Conservation (phyloP, 2,329 filamentous ascomycete species). For the Gnomoniopsis sp. region DNA sequence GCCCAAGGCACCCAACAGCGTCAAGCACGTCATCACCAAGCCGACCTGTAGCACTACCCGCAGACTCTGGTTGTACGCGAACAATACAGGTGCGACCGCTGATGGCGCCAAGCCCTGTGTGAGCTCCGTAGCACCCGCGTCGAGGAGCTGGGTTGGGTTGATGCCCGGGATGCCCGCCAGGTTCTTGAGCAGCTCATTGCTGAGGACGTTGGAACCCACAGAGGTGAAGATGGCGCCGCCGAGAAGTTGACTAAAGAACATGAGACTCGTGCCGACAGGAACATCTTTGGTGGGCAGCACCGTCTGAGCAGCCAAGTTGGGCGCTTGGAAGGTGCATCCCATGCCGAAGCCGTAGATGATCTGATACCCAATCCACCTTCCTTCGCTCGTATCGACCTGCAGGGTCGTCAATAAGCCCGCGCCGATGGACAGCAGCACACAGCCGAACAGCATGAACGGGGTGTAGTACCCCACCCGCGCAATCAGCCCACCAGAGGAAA, state of each 20-base stretch:
- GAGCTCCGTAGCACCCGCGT: conserved; percentile 20
- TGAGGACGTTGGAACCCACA: conserved; percentile 43
- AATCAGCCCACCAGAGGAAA: conserved; percentile 35
- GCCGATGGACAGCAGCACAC: conserved; percentile 34
- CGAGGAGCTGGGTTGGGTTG: conserved; percentile 16
- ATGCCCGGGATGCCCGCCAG: conserved; percentile 29
- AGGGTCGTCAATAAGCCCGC: conserved; percentile 41
- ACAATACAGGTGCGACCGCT: conserved; percentile 21
- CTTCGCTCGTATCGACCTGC: conserved; percentile 28
- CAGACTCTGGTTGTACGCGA: conserved; percentile 60
- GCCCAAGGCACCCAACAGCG: conserved; percentile 49
- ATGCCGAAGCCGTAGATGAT: conserved; percentile 42
- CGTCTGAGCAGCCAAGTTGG: conserved; percentile 44
- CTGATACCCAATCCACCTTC: conserved; percentile 39
- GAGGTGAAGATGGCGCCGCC: conserved; percentile 44
- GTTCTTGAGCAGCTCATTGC: conserved; percentile 34
- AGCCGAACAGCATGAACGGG: conserved; percentile 38
- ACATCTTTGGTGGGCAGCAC: conserved; percentile 39
- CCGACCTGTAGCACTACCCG: conserved; percentile 58
- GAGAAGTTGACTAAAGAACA: conserved; percentile 43
- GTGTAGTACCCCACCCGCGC: conserved; percentile 41
- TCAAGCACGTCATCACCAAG: conserved; percentile 49
- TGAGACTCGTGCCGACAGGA: conserved; percentile 38
- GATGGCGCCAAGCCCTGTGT: conserved; percentile 22
- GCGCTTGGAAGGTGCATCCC: conserved; percentile 40